Conservation (phyloP, 148 eudicot species). For the Amaranthus cruentus region DNA sequence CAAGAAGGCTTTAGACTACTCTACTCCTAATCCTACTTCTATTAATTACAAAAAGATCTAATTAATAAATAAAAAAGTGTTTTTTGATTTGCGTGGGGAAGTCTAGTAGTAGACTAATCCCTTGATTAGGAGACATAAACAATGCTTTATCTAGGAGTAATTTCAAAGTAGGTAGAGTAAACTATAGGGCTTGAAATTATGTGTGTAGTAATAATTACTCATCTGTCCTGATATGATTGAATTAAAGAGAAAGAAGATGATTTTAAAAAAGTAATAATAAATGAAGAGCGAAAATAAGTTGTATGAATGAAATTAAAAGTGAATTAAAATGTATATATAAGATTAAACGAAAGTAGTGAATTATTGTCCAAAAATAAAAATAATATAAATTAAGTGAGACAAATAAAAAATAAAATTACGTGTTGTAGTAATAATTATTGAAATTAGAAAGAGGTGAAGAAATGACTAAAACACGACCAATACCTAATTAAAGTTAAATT, state of each 20-base stretch:
- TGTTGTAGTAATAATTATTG: not conserved
- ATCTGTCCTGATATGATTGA: too few relatives aligned
- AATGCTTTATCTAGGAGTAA: not conserved
- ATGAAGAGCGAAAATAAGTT: too few relatives aligned
- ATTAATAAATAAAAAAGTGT: not conserved
- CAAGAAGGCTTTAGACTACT: not conserved
- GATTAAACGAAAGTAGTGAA: too few relatives aligned
- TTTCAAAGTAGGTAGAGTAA: not conserved
- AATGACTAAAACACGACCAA: constrained; percentile 3
- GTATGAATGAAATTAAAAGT: too few relatives aligned
- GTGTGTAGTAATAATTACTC: not conserved
- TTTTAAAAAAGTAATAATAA: too few relatives aligned
- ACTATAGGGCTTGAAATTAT: constrained; percentile 5
- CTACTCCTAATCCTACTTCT: too few relatives aligned
- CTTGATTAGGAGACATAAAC: constrained; percentile 18
- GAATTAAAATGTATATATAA: too few relatives aligned
- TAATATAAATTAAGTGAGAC: too few relatives aligned
- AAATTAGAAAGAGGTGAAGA: not conserved
- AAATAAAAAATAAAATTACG: not conserved
- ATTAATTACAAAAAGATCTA: too few relatives aligned
- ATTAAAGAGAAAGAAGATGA: too few relatives aligned
- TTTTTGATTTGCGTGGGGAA: not conserved
- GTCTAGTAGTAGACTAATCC: constrained; percentile 21
- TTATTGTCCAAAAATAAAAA: too few relatives aligned
- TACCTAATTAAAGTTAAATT: constrained; percentile 29